phyloP scores from a whole-genome alignment of 345 rosid species.

The Angophora floribunda region DNA sequence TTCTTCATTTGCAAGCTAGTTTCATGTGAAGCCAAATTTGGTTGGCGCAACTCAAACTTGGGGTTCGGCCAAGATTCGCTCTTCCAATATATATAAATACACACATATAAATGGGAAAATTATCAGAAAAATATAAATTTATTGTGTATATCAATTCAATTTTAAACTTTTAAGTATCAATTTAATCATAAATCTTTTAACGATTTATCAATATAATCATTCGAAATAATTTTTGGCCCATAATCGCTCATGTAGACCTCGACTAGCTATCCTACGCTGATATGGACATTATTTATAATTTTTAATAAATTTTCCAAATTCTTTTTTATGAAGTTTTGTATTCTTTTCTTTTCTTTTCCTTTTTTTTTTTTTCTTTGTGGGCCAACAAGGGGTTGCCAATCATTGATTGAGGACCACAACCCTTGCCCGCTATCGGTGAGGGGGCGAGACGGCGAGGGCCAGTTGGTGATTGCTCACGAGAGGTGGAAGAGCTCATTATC shows the following conservation, averaged over 20 bases:
- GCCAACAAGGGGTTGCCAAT: rapidly evolving
- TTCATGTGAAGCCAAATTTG: not conserved
- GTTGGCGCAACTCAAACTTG: not conserved
- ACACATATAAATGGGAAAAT: not conserved
- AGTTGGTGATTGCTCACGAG: not conserved
- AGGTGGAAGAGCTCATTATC: not conserved
- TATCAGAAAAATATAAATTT: not conserved
- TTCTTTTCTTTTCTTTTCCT: not conserved
- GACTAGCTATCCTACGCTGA: rapidly evolving
- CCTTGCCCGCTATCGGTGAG: rapidly evolving
- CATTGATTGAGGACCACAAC: rapidly evolving
- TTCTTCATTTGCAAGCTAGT: not conserved
- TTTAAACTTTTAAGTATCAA: not conserved
- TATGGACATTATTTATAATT: not conserved
- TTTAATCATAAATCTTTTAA: not conserved
- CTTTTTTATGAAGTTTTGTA: not conserved
- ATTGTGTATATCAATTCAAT: not conserved
- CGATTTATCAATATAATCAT: not conserved
- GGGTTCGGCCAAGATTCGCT: not conserved
- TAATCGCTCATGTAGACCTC: rapidly evolving
- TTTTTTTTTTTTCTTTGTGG: not conserved
- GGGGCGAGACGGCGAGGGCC: not conserved
- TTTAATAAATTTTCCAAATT: not conserved
- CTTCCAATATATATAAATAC: not conserved
- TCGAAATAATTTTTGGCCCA: rapidly evolving